Evolutionary conservation across 1,284 basidiomycete genomes (phyloP).

Genomic region (Cronartium ribicola): DNA sequence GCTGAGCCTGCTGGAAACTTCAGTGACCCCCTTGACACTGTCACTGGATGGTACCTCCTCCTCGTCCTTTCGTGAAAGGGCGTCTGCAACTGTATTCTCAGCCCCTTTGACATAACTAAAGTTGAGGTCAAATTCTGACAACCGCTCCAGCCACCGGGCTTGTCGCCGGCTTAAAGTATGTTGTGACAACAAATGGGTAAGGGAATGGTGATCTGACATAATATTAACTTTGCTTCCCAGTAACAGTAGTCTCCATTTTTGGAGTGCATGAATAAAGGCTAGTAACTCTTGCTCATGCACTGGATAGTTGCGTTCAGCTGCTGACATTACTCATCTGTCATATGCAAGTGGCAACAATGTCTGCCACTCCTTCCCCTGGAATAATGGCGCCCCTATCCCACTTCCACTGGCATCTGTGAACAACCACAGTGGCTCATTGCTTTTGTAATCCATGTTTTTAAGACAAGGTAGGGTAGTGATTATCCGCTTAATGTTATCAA

Average conservation of each 20-base stretch:
- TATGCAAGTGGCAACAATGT: background rate
- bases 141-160: background rate
- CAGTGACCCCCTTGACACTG: background rate
- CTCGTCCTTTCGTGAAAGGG: background rate
- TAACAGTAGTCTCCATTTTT: conserved; percentile 22
- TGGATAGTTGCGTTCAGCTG: conserved; percentile 4
- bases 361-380: conserved; percentile 12
- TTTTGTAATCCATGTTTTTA: conserved; percentile 44
- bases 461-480: background rate
- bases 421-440: conserved; percentile 35
- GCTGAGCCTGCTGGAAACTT: background rate
- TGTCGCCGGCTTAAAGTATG: background rate
- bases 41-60: background rate
- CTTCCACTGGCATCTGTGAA: conserved; percentile 14
- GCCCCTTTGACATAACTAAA: conserved; percentile 4
- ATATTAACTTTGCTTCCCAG: conserved; percentile 44
- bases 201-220: conserved; percentile 2
- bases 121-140: background rate
- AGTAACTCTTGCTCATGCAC: conserved; percentile 14
- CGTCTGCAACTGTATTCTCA: background rate
- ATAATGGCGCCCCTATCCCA: conserved; percentile 8
- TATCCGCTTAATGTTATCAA: conserved; percentile 50
- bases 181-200: background rate
- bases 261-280: background rate
- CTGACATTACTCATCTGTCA: background rate